Conservation (phyloP, 495 filamentous ascomycete species). For the Bacidia rubella region DNA sequence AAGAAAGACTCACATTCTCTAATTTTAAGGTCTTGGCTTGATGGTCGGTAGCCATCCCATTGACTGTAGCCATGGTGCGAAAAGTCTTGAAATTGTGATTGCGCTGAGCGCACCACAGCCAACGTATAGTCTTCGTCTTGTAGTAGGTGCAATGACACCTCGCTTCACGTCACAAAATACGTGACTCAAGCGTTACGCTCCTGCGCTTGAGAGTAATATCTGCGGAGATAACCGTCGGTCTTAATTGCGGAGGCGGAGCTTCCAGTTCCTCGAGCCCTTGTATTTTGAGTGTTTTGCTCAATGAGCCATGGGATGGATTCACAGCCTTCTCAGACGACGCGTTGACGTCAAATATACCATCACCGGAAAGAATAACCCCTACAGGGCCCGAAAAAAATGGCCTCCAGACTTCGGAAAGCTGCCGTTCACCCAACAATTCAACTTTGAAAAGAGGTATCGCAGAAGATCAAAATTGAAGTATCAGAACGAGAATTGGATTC, state of each 20-base stretch:
- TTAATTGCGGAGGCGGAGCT: neutral
- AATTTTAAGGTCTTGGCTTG: slow-evolving; percentile 58
- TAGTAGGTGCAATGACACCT: neutral
- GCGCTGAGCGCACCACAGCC: slow-evolving; percentile 5
- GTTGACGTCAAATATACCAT: neutral
- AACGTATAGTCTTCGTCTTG: slow-evolving; percentile 4
- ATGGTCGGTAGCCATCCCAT: slow-evolving; percentile 34
- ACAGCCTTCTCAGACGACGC: neutral
- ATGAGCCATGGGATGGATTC: neutral
- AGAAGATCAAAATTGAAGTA: slow-evolving; percentile 49
- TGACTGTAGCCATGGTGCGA: slow-evolving; percentile 37
- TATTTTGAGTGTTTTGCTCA: neutral
- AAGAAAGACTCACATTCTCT: slow-evolving; percentile 42
- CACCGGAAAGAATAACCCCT: slow-evolving; percentile 32
- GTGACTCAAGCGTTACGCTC: neutral
- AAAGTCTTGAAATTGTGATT: neutral
- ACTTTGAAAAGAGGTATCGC: slow-evolving; percentile 50
- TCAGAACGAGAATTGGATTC: slow-evolving; percentile 60
- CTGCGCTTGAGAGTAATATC: neutral
- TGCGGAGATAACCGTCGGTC: slow-evolving; percentile 1
- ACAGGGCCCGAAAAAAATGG: slow-evolving; percentile 78
- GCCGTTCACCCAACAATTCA: slow-evolving; percentile 69
- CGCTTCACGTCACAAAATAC: neutral
- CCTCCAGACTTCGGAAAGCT: slow-evolving; percentile 83
- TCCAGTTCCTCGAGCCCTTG: neutral